Evolutionary conservation across 306 rosid genomes (phyloP), one percentile per base, ranked within the genome.

Genomic region (Hippophae gyantsensis): DNA sequence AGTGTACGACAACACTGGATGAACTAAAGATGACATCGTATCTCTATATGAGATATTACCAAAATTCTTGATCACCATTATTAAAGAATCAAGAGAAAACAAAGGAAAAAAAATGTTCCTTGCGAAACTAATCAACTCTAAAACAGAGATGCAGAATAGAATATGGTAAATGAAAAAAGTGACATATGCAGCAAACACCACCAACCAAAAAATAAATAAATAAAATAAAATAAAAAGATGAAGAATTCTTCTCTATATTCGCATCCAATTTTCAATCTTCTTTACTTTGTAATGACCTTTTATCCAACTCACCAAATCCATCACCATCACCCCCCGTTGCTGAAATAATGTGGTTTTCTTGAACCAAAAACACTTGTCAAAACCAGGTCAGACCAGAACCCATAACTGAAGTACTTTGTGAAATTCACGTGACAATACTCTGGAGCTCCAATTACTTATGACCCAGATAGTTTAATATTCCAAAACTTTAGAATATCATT

Each of bases 401-500:
- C 58, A 2, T 80, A 86, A 0, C 95, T 88, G 94, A 92, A 92
- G 72, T 92, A 92, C 10, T 88, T 92, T 0, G 99, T 87, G 80
- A 92, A 88, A 54, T 92, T 88, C n/a, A 96, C 96, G 49, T 88
- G 99, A 63, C 99, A 92, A 43, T 92, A 92, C 46, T 92, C 99
- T 0, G 99, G 99, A 0, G 95, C 99, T 0, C 96, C 99, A 13
- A 92, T 88, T 5, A 92, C 93, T 9, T 86, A 77, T 0, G 74
- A 40, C 6, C 57, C 76, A 1, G 78, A 12, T 2, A 88, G 75
- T 2, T 62, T 44, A 25, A 70, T 79, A 56, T 63, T 70, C 99
- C 99, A 92, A 18, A 92, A 95, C 81, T 84, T 85, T 61, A 52
- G 68, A 8, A 92, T 73, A 74, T 92, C 99, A 56, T 92, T 96